Evolutionary conservation across 139 green algal species (phyloP).

Genomic region (Micractinium sp.): DNA sequence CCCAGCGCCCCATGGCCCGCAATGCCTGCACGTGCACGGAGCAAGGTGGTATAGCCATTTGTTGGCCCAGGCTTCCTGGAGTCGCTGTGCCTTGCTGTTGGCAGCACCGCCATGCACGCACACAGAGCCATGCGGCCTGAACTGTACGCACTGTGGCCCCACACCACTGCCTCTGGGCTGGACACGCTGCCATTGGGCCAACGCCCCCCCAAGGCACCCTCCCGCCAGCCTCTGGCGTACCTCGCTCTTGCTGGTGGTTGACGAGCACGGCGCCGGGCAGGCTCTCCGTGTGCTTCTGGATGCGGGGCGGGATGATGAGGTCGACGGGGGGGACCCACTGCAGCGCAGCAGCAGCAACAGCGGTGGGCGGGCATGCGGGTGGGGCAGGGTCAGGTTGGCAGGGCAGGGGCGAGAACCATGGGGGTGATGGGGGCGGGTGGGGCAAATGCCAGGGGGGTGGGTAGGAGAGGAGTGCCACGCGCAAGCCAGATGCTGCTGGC

Average conservation of each 20-base stretch:
- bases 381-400: not conserved
- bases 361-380: not conserved
- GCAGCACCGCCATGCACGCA: no score
- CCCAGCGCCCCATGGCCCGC: not conserved
- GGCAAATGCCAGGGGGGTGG: no score
- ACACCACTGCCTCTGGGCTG: no score
- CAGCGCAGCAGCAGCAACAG: not conserved
- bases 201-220: not conserved
- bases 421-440: not conserved
- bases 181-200: not conserved
- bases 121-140: no score
- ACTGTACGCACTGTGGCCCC: no score
- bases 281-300: not conserved
- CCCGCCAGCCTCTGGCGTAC: not conserved
- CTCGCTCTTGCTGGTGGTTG: conserved; percentile 17
- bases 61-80: no score
- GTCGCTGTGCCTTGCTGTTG: no score
- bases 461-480: not conserved
- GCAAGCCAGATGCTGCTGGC: not conserved
- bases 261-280: conserved; percentile 6
- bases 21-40: not conserved
- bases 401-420: not conserved
- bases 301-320: conserved; percentile 37
- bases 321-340: conserved; percentile 20
- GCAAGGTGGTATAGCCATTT: no score